These are phyloP conservation scores for Capsicum chinense DNA, from an alignment of 257 asterid species.

Conservation along the genomic window DNA sequence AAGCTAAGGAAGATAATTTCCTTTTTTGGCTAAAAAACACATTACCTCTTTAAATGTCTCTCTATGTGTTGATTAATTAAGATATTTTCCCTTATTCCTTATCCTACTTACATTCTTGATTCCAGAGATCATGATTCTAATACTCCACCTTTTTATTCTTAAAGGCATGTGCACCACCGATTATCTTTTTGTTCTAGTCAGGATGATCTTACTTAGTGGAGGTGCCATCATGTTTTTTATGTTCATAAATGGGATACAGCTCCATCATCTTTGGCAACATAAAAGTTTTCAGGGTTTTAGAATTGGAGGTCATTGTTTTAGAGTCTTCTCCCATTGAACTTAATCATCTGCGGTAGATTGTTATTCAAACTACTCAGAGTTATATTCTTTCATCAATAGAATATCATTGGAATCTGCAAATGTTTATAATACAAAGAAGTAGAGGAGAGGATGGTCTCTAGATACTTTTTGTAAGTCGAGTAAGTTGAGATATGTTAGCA, in stretches of 20 bases:
- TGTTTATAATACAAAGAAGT: not conserved
- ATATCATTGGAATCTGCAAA: slow-evolving; percentile 26
- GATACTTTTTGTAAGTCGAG: not conserved
- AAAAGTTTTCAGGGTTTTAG: slow-evolving; percentile 19
- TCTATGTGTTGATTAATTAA: too few species aligned
- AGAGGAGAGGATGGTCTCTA: not conserved
- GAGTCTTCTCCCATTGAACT: slow-evolving; percentile 22
- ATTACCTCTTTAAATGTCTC: slow-evolving; percentile 16
- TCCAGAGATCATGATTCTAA: not conserved
- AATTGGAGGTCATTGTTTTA: not conserved
- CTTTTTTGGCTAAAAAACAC: not conserved
- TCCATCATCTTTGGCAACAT: not conserved
- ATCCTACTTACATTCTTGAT: not conserved
- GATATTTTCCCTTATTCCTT: not conserved
- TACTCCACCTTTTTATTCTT: not conserved
- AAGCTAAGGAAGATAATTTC: slow-evolving; percentile 26
- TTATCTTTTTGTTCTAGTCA: not conserved
- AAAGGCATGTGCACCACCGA: not conserved
- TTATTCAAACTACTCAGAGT: not conserved
- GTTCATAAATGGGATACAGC: not conserved
- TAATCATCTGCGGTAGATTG: not conserved
- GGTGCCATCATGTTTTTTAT: not conserved
- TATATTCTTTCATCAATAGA: not conserved
- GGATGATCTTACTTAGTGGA: not conserved
- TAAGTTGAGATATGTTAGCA: not conserved